Percentiles rank a stretch among this genome's conserved stretches.
These are phyloP conservation scores for Dactylella cylindrospora DNA, from an alignment of 2,329 filamentous ascomycete genomes.

Conservation along the genomic window DNA sequence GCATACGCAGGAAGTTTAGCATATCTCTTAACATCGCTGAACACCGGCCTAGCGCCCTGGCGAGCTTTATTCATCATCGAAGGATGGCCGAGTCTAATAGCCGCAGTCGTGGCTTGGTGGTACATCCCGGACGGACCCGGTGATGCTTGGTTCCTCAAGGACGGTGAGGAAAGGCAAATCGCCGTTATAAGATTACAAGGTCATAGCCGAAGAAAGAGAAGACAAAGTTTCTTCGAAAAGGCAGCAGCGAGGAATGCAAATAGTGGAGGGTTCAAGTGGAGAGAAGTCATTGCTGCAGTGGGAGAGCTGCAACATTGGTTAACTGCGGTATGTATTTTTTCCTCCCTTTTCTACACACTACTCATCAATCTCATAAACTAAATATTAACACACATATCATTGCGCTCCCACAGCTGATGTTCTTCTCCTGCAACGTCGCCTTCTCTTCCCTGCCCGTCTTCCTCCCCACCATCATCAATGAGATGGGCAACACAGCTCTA, in stretches of 20 bases:
- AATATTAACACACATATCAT: too few species aligned
- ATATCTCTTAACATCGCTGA: slow-evolving; percentile 65
- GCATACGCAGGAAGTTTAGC: slow-evolving; percentile 72
- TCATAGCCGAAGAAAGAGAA: slow-evolving; percentile 50
- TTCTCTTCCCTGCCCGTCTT: slow-evolving; percentile 68
- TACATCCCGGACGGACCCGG: slow-evolving; percentile 58
- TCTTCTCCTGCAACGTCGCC: slow-evolving; percentile 65
- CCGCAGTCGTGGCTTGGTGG: slow-evolving; percentile 61
- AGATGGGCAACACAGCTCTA: slow-evolving; percentile 69
- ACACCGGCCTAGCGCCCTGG: slow-evolving; percentile 63
- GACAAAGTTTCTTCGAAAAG: slow-evolving; percentile 35
- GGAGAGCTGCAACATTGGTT: slow-evolving; percentile 54
- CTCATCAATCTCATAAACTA: slow-evolving; percentile 13
- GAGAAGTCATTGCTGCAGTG: slow-evolving; percentile 57
- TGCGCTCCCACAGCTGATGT: slow-evolving; percentile 55
- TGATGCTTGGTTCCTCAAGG: slow-evolving; percentile 58
- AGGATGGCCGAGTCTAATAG: slow-evolving; percentile 62
- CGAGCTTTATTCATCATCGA: slow-evolving; percentile 67
- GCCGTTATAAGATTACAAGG: slow-evolving; percentile 57
- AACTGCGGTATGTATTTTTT: slow-evolving; percentile 45
- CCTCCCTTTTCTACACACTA: not conserved
- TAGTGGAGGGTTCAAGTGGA: slow-evolving; percentile 52
- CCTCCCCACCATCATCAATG: slow-evolving; percentile 63
- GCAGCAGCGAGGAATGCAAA: slow-evolving; percentile 21
- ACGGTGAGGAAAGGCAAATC: slow-evolving; percentile 61